phyloP scores from a whole-genome alignment of 2,329 filamentous ascomycete genomes.

The Ophiocordyceps camponoti-saundersi region DNA sequence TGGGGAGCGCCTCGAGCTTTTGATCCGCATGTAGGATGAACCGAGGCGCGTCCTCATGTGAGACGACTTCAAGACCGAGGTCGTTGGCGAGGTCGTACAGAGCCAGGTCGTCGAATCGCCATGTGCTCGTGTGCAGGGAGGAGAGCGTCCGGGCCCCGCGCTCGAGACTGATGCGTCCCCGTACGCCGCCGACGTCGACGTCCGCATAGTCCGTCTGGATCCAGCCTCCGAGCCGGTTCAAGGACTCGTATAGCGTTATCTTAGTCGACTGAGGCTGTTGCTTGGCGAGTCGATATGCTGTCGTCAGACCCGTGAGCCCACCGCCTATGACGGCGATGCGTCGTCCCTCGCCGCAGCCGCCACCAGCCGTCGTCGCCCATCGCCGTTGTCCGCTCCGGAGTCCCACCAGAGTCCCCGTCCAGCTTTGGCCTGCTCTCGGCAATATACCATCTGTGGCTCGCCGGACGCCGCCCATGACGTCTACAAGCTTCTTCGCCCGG shows the following conservation, averaged over 20 bases:
- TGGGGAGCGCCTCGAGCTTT: conserved; percentile 12
- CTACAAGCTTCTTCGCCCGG: no score
- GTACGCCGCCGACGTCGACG: conserved; percentile 36
- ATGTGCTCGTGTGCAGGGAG: conserved; percentile 21
- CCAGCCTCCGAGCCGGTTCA: conserved; percentile 64
- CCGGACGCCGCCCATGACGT: neutral
- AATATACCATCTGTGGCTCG: neutral
- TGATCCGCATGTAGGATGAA: conserved; percentile 84
- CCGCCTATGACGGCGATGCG: conserved; percentile 57
- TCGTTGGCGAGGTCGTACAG: conserved; percentile 43
- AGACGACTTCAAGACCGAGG: conserved; percentile 24
- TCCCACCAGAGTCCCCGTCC: neutral
- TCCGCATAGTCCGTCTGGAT: conserved; percentile 48
- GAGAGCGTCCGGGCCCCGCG: conserved; percentile 66
- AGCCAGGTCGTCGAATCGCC: conserved; percentile 42
- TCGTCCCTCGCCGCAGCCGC: conserved; percentile 6
- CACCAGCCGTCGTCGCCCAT: conserved; percentile 7
- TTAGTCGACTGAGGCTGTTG: conserved; percentile 44
- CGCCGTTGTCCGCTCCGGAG: neutral
- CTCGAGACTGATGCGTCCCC: conserved; percentile 54
- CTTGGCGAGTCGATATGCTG: conserved; percentile 60
- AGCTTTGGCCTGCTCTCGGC: neutral
- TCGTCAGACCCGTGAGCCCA: conserved; percentile 66
- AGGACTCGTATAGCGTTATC: conserved; percentile 69
- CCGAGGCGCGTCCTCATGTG: conserved; percentile 33